These are phyloP conservation scores for Lasiodiplodia gonubiensis DNA, from an alignment of 2,329 filamentous ascomycete species.

Conservation along the genomic window DNA sequence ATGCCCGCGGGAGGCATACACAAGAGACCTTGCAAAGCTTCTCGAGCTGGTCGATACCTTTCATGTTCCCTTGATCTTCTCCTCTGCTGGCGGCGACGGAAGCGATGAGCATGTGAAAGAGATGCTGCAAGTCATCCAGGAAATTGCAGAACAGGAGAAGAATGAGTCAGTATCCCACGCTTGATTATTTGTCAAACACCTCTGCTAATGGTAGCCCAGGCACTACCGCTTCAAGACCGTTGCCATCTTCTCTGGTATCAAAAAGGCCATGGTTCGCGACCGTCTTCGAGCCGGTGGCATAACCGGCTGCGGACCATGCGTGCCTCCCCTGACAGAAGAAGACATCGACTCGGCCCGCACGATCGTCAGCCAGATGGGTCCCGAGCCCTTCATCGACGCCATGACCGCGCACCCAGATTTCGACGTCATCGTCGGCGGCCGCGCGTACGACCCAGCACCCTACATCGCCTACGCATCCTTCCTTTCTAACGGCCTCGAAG, in stretches of 20 bases:
- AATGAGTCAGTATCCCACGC: not conserved
- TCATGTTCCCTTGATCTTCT: conserved; percentile 35
- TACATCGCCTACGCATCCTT: conserved; percentile 35
- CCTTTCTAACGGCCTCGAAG: not conserved
- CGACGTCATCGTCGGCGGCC: conserved; percentile 56
- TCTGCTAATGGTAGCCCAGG: not conserved
- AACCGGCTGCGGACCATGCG: not conserved
- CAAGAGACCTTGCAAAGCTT: conserved; percentile 35
- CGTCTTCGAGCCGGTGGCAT: not conserved
- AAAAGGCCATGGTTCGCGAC: not conserved
- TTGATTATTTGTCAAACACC: too few species aligned
- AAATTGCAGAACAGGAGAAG: not conserved
- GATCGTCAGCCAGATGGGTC: conserved; percentile 56
- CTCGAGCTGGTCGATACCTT: conserved; percentile 29
- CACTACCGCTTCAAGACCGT: not conserved
- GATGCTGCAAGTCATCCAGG: conserved; percentile 29
- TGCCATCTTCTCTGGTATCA: not conserved
- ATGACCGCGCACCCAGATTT: conserved; percentile 52
- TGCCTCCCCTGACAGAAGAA: conserved; percentile 29
- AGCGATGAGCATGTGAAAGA: conserved; percentile 36
- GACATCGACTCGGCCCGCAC: conserved; percentile 47
- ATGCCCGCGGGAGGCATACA: conserved; percentile 32
- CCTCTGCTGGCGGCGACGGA: conserved; percentile 36
- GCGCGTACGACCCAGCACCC: conserved; percentile 37
- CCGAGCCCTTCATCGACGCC: conserved; percentile 53